Percentiles rank a stretch among this genome's conserved stretches.
phyloP scores from a whole-genome alignment of 768 basidiomycete genomes.

The Suillus lakei region DNA sequence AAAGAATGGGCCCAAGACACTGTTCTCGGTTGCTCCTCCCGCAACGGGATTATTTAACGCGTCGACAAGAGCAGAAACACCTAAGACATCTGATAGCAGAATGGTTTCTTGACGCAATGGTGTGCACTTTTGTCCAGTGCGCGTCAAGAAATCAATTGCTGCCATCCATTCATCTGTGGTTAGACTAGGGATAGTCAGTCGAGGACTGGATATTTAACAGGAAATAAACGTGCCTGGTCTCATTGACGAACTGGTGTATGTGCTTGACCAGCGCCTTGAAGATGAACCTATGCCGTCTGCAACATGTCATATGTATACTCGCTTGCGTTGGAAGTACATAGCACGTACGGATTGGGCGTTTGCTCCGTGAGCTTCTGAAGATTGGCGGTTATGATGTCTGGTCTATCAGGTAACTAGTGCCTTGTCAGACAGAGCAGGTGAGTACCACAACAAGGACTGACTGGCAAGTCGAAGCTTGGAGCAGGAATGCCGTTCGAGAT shows the following conservation, averaged over 20 bases:
- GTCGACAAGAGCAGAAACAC: slow-evolving; percentile 80
- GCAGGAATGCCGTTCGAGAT: slow-evolving; percentile 45
- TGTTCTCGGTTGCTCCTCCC: slow-evolving; percentile 69
- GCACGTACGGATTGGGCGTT: slow-evolving; percentile 44
- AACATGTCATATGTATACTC: slow-evolving; percentile 3
- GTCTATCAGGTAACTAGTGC: slow-evolving; percentile 49
- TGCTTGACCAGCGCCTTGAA: slow-evolving; percentile 62
- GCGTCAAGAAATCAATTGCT: slow-evolving; percentile 78
- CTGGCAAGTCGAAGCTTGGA: slow-evolving; percentile 46
- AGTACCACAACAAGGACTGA: slow-evolving; percentile 25
- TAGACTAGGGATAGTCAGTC: slow-evolving; percentile 41
- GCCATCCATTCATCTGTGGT: slow-evolving; percentile 89
- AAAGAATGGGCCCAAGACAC: slow-evolving; percentile 83
- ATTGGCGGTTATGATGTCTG: slow-evolving; percentile 56
- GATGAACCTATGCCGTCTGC: slow-evolving; percentile 51
- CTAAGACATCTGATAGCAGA: slow-evolving; percentile 81
- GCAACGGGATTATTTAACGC: slow-evolving; percentile 70
- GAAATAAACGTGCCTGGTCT: slow-evolving; percentile 55
- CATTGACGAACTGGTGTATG: slow-evolving; percentile 74
- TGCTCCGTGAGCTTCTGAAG: slow-evolving; percentile 43
- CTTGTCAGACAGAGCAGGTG: background rate
- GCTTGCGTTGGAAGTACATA: background rate
- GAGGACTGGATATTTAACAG: background rate
- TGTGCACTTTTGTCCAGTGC: slow-evolving; percentile 73
- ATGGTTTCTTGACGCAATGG: slow-evolving; percentile 80